These are phyloP conservation scores for Chrysopogon serrulatus DNA, from an alignment of 176 grass and related monocot genomes.

Conservation along the genomic window DNA sequence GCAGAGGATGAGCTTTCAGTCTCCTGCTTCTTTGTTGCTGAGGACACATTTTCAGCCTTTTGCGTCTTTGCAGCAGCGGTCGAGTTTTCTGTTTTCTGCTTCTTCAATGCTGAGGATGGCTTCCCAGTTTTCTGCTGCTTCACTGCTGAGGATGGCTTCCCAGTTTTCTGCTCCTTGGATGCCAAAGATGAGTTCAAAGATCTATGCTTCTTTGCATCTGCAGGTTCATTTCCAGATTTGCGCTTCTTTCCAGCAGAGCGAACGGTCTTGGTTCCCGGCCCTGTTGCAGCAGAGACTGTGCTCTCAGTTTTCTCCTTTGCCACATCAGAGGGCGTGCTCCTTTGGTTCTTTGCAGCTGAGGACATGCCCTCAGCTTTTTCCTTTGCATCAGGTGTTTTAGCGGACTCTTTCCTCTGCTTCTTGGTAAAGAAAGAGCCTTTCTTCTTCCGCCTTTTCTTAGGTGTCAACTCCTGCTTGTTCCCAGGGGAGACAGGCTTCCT, in stretches of 20 bases:
- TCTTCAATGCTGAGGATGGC: no score
- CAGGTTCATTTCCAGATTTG: background rate
- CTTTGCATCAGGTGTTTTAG: background rate
- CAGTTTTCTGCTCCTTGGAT: background rate
- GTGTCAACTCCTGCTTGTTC: constrained; percentile 23
- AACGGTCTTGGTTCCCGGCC: background rate
- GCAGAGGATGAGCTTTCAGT: background rate
- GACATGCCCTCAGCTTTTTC: constrained; percentile 6
- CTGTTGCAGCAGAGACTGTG: background rate
- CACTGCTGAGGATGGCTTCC: background rate
- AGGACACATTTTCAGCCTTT: background rate
- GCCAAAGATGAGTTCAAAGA: background rate
- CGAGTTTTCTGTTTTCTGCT: no score
- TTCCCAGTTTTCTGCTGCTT: constrained; percentile 12
- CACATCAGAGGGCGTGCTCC: background rate
- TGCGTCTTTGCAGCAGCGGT: background rate
- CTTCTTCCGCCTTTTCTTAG: background rate
- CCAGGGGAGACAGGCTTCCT: constrained; percentile 16
- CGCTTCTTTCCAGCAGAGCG: background rate
- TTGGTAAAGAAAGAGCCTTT: background rate
- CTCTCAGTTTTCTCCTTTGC: background rate
- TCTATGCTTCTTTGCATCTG: background rate
- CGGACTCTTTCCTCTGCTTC: constrained; percentile 7
- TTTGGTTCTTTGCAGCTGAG: background rate
- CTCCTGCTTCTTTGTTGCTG: background rate